These are phyloP conservation scores for Botryotinia narcissicola DNA, from an alignment of 2,329 filamentous ascomycete species.

Conservation along the genomic window DNA sequence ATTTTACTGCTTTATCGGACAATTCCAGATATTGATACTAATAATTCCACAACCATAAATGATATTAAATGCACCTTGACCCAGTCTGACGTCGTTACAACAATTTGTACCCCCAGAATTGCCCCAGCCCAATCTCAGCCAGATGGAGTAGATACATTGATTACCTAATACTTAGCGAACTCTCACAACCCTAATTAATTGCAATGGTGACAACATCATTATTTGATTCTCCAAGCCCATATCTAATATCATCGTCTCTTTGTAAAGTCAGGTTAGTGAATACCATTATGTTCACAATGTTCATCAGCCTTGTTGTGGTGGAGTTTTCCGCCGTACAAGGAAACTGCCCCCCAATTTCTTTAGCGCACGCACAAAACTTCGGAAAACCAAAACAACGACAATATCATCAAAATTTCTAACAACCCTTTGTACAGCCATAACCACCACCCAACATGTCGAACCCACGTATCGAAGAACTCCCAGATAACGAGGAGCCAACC, in stretches of 20 bases:
- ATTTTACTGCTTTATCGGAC: neutral
- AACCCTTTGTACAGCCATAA: conserved; percentile 36
- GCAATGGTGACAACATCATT: conserved; percentile 19
- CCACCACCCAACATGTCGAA: conserved; percentile 76
- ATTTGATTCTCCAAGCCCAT: conserved; percentile 6
- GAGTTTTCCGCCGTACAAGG: conserved; percentile 1
- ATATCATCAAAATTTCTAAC: conserved; percentile 30
- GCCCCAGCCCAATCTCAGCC: neutral
- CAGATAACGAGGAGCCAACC: conserved; percentile 77
- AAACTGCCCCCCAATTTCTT: conserved; percentile 15
- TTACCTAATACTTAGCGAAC: conserved; percentile 33
- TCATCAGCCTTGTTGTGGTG: conserved; percentile 2
- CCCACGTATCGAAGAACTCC: conserved; percentile 95
- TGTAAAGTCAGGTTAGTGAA: conserved; percentile 27
- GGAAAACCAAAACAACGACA: conserved; percentile 25
- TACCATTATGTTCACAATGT: conserved; percentile 8
- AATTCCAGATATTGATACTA: conserved; percentile 7
- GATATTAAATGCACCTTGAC: conserved; percentile 1
- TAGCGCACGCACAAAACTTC: conserved; percentile 34
- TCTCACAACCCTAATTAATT: conserved; percentile 26
- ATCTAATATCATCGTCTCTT: conserved; percentile 21
- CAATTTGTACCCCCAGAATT: conserved; percentile 1
- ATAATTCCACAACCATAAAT: conserved; percentile 12
- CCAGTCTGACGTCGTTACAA: conserved; percentile 10
- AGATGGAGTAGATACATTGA: neutral